These are phyloP conservation scores for Pelargonium citronellum DNA, from an alignment of 441 rosid genomes.

Conservation along the genomic window DNA sequence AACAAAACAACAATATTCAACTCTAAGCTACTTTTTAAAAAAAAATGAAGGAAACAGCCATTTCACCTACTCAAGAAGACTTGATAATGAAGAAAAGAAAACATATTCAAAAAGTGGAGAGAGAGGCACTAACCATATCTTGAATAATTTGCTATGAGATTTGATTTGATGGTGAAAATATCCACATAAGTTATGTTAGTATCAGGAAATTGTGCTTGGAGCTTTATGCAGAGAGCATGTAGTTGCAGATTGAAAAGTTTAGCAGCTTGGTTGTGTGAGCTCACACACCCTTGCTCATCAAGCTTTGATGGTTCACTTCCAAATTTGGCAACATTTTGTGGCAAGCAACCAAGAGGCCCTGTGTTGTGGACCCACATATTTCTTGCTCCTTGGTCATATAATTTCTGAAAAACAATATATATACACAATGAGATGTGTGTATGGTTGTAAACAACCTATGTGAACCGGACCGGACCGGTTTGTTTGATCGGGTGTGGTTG, in stretches of 20 bases:
- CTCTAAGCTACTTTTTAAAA: neutral
- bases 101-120: neutral
- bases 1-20: neutral
- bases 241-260: conserved; percentile 78
- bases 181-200: conserved; percentile 69
- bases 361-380: conserved; percentile 92
- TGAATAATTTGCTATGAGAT: conserved; percentile 62
- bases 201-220: conserved; percentile 51
- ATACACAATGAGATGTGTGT: neutral
- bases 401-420: conserved; percentile 34
- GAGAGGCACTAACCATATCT: conserved; percentile 48
- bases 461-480: neutral
- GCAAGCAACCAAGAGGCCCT: conserved; percentile 85
- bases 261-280: conserved; percentile 76
- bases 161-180: conserved; percentile 65
- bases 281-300: conserved; percentile 74
- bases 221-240: conserved; percentile 58
- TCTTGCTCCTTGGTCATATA: conserved; percentile 75
- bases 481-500: too few relatives aligned
- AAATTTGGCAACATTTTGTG: conserved; percentile 78
- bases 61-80: too few relatives aligned
- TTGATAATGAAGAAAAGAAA: too few relatives aligned
- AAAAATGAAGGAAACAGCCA: neutral
- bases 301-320: conserved; percentile 79
- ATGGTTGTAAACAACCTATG: too few relatives aligned